Evolutionary conservation across 192 early-diverging fungal species (phyloP).

Genomic region (Cladochytrium replicatum): DNA sequence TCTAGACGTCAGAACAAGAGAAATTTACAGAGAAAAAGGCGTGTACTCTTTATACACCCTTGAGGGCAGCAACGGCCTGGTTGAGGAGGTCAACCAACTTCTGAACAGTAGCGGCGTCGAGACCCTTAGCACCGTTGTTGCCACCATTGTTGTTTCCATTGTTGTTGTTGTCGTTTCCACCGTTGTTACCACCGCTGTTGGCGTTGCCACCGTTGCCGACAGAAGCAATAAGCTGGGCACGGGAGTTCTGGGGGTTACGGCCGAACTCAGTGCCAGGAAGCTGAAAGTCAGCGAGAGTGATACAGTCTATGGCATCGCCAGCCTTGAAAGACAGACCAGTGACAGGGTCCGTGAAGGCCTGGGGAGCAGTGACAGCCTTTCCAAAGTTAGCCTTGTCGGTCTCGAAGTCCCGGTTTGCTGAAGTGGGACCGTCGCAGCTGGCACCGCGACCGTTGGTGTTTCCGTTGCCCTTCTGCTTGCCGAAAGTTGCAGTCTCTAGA

Average conservation of each 20-base stretch:
- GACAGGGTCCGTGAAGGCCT: neutral
- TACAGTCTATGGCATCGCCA: conserved; percentile 10
- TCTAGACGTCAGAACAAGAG: too few relatives aligned
- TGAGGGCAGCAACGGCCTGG: too few relatives aligned
- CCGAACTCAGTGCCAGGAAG: conserved; percentile 1
- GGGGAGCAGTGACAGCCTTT: conserved; percentile 2
- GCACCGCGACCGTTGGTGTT: conserved; percentile 3
- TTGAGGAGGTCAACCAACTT: too few relatives aligned
- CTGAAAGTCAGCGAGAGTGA: neutral
- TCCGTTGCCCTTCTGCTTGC: neutral
- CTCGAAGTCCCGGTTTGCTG: neutral
- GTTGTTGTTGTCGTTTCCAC: neutral
- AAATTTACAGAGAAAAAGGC: too few relatives aligned
- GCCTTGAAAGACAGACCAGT: conserved; percentile 9
- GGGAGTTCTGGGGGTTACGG: conserved; percentile 2
- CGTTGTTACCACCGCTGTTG: neutral
- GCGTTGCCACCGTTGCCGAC: conserved; percentile 1
- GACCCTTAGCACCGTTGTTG: neutral
- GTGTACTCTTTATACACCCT: too few relatives aligned
- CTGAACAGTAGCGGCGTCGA: too few relatives aligned
- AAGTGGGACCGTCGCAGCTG: neutral
- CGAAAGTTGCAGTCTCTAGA: conserved; percentile 9
- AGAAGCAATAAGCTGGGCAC: conserved; percentile 6
- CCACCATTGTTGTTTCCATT: neutral
- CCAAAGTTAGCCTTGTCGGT: conserved; percentile 1